Conservation (phyloP, 345 rosid genomes). For the Camelina sativa region DNA sequence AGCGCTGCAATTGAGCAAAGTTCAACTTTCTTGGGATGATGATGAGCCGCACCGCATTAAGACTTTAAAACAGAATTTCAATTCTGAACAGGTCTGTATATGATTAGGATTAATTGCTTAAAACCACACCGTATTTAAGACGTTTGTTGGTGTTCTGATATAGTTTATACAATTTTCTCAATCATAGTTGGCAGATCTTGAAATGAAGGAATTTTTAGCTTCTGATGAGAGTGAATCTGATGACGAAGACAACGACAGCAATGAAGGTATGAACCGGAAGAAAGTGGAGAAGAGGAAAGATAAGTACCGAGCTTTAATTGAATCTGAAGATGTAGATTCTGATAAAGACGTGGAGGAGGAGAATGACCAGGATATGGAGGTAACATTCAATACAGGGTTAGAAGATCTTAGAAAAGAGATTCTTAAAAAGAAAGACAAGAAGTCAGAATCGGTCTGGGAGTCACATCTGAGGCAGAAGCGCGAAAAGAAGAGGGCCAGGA, state of each 20-base stretch:
- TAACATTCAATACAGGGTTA: conserved; percentile 87
- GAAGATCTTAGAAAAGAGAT: conserved; percentile 85
- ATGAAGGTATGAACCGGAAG: conserved; percentile 45
- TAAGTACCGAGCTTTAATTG: conserved; percentile 69
- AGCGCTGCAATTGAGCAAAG: conserved; percentile 84
- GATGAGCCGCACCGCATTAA: conserved; percentile 90
- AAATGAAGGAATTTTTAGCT: conserved; percentile 84
- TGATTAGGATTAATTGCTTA: too few species aligned
- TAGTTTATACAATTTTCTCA: conserved; percentile 6
- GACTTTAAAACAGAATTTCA: conserved; percentile 75
- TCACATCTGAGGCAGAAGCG: conserved; percentile 56
- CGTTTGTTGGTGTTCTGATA: conserved; percentile 35
- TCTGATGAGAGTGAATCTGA: conserved; percentile 78
- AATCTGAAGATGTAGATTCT: conserved; percentile 60
- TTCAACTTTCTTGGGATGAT: conserved; percentile 88
- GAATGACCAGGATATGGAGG: conserved; percentile 82
- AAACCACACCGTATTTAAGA: too few species aligned
- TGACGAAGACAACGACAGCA: conserved; percentile 34
- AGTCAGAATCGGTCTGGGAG: conserved; percentile 86
- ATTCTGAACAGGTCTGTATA: conserved; percentile 71
- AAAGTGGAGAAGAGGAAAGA: conserved; percentile 56
- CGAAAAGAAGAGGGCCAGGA: conserved; percentile 76
- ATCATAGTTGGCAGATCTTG: conserved; percentile 72
- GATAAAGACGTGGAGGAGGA: conserved; percentile 65
- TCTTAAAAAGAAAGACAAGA: conserved; percentile 71